Percentiles rank a stretch among this genome's conserved stretches.
Conservation (phyloP, 768 basidiomycete species). For the Gymnopilus dilepis region DNA sequence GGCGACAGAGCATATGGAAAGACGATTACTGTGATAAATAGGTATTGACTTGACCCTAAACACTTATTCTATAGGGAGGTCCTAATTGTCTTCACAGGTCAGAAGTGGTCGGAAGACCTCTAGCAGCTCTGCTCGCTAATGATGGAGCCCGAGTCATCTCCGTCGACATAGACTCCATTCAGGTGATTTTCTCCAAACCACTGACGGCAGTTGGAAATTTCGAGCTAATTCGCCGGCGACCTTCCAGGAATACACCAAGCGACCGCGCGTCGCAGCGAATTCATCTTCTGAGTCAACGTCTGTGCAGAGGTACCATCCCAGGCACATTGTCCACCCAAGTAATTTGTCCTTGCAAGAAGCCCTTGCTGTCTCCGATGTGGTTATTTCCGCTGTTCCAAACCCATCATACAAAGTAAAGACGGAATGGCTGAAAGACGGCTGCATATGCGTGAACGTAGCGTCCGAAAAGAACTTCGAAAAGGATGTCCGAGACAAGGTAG, state of each 20-base stretch:
- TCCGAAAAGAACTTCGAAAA: constrained; percentile 97
- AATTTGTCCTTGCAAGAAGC: constrained; percentile 77
- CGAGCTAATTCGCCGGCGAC: neutral
- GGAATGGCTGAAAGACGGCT: constrained; percentile 89
- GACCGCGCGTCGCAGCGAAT: constrained; percentile 57
- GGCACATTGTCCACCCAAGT: constrained; percentile 79
- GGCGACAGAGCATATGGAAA: constrained; percentile 95
- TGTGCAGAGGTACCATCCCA: constrained; percentile 73
- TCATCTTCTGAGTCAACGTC: constrained; percentile 32
- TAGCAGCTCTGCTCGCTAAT: constrained; percentile 95
- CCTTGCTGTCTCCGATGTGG: constrained; percentile 86
- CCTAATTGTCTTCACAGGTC: constrained; percentile 54
- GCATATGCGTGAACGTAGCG: constrained; percentile 90
- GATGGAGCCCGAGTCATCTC: constrained; percentile 97
- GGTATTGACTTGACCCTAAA: constrained; percentile 49
- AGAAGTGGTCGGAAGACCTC: constrained; percentile 95
- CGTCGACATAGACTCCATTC: constrained; percentile 93
- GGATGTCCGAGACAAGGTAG: constrained; percentile 89
- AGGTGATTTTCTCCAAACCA: constrained; percentile 46
- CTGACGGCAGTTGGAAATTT: neutral
- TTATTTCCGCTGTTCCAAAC: constrained; percentile 92
- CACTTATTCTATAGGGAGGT: neutral
- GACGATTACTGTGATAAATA: constrained; percentile 93
- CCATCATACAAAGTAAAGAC: constrained; percentile 89
- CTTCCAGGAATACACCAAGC: constrained; percentile 86